phyloP scores from a whole-genome alignment of 2,329 filamentous ascomycete species.

The Paecilomyces sp. region DNA sequence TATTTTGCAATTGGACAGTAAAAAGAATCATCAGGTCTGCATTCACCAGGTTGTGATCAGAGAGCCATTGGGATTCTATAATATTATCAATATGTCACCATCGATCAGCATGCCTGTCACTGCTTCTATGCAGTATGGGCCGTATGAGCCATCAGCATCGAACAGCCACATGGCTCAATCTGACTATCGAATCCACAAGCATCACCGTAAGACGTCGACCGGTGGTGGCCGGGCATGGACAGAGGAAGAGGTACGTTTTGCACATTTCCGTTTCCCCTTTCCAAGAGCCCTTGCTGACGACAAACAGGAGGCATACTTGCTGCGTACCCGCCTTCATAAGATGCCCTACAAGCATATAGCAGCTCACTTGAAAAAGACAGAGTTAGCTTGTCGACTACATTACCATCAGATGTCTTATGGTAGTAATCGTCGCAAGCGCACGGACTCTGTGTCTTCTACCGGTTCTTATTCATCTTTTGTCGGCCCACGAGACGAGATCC shows the following conservation, averaged over 20 bases:
- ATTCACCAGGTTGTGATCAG: neutral
- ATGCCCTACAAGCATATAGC: constrained; percentile 91
- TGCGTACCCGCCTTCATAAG: constrained; percentile 77
- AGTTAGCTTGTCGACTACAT: constrained; percentile 78
- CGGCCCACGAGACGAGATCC: constrained; percentile 17
- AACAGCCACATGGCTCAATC: constrained; percentile 52
- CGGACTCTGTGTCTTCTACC: constrained; percentile 60
- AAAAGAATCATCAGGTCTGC: neutral
- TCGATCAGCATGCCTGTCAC: constrained; percentile 4
- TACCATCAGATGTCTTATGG: constrained; percentile 81
- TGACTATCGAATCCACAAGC: constrained; percentile 55
- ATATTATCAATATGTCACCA: constrained; percentile 7
- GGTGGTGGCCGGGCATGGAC: constrained; percentile 77
- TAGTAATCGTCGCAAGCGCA: constrained; percentile 71
- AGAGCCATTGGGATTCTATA: neutral
- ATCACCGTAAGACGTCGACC: constrained; percentile 58
- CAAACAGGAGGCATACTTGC: constrained; percentile 68
- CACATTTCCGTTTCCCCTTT: neutral
- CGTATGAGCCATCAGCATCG: constrained; percentile 27
- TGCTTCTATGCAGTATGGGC: constrained; percentile 1
- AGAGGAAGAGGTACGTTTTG: constrained; percentile 65
- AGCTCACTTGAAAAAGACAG: constrained; percentile 76
- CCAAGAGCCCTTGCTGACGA: neutral
- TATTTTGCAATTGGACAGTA: neutral
- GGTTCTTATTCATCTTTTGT: constrained; percentile 35